These are phyloP conservation scores for Pecoramyces ruminantium DNA, from an alignment of 192 early-diverging fungal genomes.

Conservation along the genomic window DNA sequence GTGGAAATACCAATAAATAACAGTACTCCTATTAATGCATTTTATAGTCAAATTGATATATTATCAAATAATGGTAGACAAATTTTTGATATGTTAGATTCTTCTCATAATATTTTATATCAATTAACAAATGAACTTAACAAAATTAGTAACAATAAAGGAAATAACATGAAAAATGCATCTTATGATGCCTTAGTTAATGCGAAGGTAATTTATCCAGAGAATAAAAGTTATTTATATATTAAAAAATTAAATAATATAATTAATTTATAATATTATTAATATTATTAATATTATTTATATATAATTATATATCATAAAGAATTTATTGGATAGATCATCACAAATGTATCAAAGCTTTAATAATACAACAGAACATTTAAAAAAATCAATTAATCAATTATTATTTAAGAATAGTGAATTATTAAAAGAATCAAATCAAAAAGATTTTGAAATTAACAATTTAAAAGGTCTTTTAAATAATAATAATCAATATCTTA, in stretches of 20 bases:
- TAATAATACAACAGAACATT: neutral
- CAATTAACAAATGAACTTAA: neutral
- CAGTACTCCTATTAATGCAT: neutral
- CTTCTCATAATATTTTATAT: neutral
- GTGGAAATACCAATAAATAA: neutral
- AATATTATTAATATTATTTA: too few relatives aligned
- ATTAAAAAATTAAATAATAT: too few relatives aligned
- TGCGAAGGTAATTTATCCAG: neutral
- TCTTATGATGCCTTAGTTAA: neutral
- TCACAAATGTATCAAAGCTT: neutral
- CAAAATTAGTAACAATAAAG: neutral
- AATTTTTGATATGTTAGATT: neutral
- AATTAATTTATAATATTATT: too few relatives aligned
- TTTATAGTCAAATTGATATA: neutral
- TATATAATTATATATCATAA: neutral
- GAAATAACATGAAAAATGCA: neutral
- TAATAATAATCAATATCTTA: too few relatives aligned
- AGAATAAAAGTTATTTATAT: too few relatives aligned
- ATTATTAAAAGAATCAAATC: neutral
- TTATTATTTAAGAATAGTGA: neutral
- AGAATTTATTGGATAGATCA: neutral
- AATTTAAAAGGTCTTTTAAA: neutral
- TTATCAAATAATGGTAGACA: neutral
- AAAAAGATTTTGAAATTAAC: neutral
- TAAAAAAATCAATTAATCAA: neutral